Percentiles rank a stretch among this genome's conserved stretches.
Evolutionary conservation across 768 basidiomycete species (phyloP).

Genomic region (Tricholoma terreum): DNA sequence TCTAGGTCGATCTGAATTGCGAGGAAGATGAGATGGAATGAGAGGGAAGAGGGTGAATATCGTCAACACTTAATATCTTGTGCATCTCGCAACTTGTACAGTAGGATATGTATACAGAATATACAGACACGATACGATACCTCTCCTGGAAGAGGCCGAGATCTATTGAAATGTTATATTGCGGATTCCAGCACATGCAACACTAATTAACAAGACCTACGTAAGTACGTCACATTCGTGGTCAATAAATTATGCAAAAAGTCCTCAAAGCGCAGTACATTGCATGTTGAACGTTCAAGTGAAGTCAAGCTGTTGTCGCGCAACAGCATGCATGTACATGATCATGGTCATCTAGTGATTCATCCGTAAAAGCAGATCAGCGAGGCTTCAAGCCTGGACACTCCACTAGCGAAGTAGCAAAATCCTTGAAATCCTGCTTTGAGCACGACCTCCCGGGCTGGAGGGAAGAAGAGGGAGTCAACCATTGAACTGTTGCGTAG

Average conservation of each 20-base stretch:
- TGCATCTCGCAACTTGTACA: too few species aligned
- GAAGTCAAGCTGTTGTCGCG: not conserved
- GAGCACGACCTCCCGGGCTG: constrained; percentile 48
- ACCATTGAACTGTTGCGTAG: not conserved
- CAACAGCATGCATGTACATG: not conserved
- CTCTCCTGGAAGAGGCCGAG: too few species aligned
- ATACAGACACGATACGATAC: too few species aligned
- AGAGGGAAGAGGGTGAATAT: too few species aligned
- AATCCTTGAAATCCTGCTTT: constrained; percentile 53
- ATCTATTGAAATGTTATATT: too few species aligned
- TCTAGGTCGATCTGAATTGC: too few species aligned
- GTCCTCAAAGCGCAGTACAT: not conserved
- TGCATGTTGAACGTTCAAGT: not conserved
- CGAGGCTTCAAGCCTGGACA: constrained; percentile 29
- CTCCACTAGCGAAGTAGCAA: constrained; percentile 44
- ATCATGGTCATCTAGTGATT: not conserved
- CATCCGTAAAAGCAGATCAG: not conserved
- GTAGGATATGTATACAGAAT: too few species aligned
- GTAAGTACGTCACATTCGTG: not conserved
- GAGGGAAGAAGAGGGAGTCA: not conserved
- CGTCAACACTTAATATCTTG: too few species aligned
- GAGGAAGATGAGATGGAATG: too few species aligned
- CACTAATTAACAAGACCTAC: not conserved
- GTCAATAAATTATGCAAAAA: not conserved
- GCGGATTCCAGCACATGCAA: not conserved